Conservation (phyloP, 129 eudicot genomes). For the Saposhnikovia divaricata region DNA sequence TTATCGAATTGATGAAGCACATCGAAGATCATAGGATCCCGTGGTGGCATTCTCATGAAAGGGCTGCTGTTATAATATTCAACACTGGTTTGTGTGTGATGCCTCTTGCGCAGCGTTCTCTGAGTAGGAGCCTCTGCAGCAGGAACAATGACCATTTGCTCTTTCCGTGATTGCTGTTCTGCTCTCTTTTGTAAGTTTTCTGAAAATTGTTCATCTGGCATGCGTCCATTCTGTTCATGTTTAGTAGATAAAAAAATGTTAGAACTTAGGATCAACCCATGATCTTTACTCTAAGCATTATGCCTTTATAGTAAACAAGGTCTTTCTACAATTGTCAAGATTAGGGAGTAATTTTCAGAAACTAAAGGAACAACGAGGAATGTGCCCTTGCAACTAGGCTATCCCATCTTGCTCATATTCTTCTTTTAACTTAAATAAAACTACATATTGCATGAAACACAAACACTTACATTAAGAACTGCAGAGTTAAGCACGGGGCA, state of each 20-base stretch:
- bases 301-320: too few species aligned
- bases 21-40: constrained; percentile 9
- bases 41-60: constrained; percentile 11
- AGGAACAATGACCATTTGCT: constrained; percentile 10
- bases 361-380: background rate
- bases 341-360: background rate
- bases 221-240: constrained; percentile 24
- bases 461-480: constrained; percentile 24
- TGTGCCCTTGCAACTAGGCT: too few species aligned
- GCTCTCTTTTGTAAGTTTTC: constrained; percentile 24
- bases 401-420: too few species aligned
- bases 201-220: constrained; percentile 22
- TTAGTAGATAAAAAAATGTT: background rate
- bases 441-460: background rate
- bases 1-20: constrained; percentile 12
- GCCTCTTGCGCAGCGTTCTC: constrained; percentile 40
- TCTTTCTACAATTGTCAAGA: background rate
- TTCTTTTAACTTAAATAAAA: background rate
- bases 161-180: constrained; percentile 18
- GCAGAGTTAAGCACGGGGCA: constrained; percentile 50
- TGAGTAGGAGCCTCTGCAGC: constrained; percentile 22
- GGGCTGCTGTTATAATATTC: constrained; percentile 17
- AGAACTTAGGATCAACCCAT: background rate
- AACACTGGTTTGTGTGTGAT: constrained; percentile 18
- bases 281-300: background rate